Evolutionary conservation across 441 rosid species (phyloP).

Genomic region (Adansonia rubrostipa): DNA sequence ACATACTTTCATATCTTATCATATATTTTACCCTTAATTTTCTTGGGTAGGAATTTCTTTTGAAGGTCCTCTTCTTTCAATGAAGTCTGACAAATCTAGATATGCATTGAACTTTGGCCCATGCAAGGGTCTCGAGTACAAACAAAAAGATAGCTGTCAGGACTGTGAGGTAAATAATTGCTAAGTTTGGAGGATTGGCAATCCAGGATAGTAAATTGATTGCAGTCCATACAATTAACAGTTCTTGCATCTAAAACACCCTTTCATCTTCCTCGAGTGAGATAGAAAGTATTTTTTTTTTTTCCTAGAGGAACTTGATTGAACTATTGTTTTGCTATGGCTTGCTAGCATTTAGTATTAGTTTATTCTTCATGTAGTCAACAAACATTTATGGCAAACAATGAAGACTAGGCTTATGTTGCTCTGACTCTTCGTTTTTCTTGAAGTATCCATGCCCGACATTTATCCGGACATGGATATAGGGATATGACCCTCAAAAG

Average conservation of each 20-base stretch:
- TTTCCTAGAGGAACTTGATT: not conserved
- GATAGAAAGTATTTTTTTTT: not conserved
- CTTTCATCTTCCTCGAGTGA: conserved; percentile 4
- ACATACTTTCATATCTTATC: not conserved
- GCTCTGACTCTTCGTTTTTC: too few species aligned
- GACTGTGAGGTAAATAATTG: conserved; percentile 21
- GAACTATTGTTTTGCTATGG: not conserved
- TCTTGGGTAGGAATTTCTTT: not conserved
- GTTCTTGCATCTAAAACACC: not conserved
- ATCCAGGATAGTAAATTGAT: conserved; percentile 11
- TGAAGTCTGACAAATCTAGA: conserved; percentile 15
- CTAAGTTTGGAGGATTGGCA: conserved; percentile 14
- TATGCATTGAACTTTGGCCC: conserved; percentile 26
- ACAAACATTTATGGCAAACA: not conserved
- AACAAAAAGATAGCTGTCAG: conserved; percentile 32
- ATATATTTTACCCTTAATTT: not conserved
- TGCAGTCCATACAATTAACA: not conserved
- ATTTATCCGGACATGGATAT: too few species aligned
- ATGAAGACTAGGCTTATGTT: not conserved
- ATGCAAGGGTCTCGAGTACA: conserved; percentile 28
- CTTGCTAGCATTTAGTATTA: not conserved
- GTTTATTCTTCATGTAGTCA: conserved; percentile 4
- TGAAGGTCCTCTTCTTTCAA: conserved; percentile 27
- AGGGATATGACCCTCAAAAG: too few species aligned
- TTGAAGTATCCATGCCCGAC: too few species aligned